Conservation (phyloP, 495 filamentous ascomycete species). For the Barbatosphaeria neglecta region DNA sequence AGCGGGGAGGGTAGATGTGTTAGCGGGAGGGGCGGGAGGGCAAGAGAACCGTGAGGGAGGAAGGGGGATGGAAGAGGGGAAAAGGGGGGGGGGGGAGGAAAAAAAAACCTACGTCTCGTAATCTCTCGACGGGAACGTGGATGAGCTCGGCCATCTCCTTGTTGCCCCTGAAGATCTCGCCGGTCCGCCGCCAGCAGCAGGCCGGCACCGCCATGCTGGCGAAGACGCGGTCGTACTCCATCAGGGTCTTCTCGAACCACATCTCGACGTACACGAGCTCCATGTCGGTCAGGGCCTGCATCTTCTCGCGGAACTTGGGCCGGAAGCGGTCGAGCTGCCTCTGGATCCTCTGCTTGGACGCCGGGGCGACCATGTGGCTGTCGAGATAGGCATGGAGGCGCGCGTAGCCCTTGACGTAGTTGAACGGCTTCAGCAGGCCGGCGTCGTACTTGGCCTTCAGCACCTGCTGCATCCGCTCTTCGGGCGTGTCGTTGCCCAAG, state of each 20-base stretch:
- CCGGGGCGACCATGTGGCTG: conserved; percentile 56
- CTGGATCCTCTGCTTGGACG: conserved; percentile 76
- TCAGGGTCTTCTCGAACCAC: conserved; percentile 91
- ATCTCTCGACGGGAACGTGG: conserved; percentile 76
- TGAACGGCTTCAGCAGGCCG: conserved; percentile 88
- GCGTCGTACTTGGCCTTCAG: conserved; percentile 92
- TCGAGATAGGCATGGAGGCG: conserved; percentile 84
- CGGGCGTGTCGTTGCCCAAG: conserved; percentile 80
- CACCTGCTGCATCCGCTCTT: conserved; percentile 90
- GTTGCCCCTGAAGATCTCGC: conserved; percentile 95
- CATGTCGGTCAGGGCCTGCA: conserved; percentile 80
- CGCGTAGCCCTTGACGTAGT: conserved; percentile 93
- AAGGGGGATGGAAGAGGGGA: background rate
- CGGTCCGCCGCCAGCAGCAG: conserved; percentile 93
- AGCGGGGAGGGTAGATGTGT: too few relatives aligned
- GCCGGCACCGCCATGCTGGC: conserved; percentile 98
- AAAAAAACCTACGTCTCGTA: conserved; percentile 59
- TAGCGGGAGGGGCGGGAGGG: too few relatives aligned
- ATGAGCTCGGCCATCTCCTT: conserved; percentile 98
- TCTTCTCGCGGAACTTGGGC: conserved; percentile 90
- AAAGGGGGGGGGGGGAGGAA: background rate
- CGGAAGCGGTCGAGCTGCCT: conserved; percentile 84
- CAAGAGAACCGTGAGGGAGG: conserved; percentile 2
- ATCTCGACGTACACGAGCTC: conserved; percentile 91
- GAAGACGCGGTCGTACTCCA: conserved; percentile 97